Evolutionary conservation across 2,329 filamentous ascomycete species (phyloP), one percentile per base, ranked within the genome.

Genomic region (Penicillium sp.): DNA sequence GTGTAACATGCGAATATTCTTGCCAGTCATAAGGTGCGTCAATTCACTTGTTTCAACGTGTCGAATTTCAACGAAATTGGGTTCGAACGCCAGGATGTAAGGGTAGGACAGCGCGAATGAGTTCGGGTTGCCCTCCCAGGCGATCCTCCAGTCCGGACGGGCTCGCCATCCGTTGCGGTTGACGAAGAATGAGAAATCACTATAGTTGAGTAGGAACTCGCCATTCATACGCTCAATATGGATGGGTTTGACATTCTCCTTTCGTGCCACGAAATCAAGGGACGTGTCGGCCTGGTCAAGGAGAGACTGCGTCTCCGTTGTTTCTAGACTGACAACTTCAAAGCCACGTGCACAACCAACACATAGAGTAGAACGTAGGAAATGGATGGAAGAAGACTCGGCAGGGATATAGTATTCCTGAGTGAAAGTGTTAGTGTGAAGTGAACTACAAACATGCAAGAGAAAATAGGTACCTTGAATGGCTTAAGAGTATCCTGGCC

Each of bases 161-260:
- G 93, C 93, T 62, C 94, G 87, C 94, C 94, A 99, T 38, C 94
- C 94, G 74, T 99, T 97, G 69, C 94, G 87, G 77, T 99, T 97
- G 72, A 99, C 94, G 70, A 97, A 99, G 85, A 99, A 99, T 13
- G 91, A 96, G 77, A 97, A 99, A 74, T 99, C 94, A 5, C 91
- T 94, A 78, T 99, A 99, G 77, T 97, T 97, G 63, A 99, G 87
- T 66, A 99, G 77, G 81, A 99, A 99, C 73, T 99, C 94, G 73
- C 93, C 93, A 66, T 96, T 96, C 72, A 97, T 88, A 45, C 94
- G 89, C 76, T 99, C 96, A 66, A 99, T 97, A 70, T 97, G 93
- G 63, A 99, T 96, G 3, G 94, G 93, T 73, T 90, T 92, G 69
- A 94, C 91, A 68, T 91, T 91, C 76, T 97, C 93, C 73, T 94